These are phyloP conservation scores for Annulohypoxylon maeteangense DNA, from an alignment of 495 filamentous ascomycete species.

Conservation along the genomic window DNA sequence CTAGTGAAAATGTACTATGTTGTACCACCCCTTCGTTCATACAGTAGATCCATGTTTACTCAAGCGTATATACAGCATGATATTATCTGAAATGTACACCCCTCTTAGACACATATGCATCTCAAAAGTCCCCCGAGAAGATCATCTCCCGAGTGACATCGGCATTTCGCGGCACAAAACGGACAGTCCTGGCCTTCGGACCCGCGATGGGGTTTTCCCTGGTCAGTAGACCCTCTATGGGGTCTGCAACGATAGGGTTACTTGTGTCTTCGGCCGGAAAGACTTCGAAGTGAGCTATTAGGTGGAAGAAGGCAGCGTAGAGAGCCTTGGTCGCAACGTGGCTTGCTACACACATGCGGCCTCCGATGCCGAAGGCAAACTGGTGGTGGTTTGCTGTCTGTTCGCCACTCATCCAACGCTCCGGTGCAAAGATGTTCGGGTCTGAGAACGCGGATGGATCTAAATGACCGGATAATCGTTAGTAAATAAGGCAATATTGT, in stretches of 20 bases:
- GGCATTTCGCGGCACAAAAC: constrained; percentile 28
- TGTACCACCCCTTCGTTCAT: background rate
- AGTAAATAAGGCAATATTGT: background rate
- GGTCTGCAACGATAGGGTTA: constrained; percentile 32
- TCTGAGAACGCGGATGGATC: constrained; percentile 73
- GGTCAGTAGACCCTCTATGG: constrained; percentile 33
- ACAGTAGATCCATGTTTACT: background rate
- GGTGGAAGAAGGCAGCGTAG: constrained; percentile 72
- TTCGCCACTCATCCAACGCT: constrained; percentile 68
- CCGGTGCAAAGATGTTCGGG: constrained; percentile 67
- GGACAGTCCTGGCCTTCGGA: constrained; percentile 35
- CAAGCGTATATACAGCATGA: background rate
- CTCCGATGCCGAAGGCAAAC: constrained; percentile 76
- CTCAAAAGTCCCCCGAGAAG: constrained; percentile 4
- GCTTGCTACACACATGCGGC: constrained; percentile 74
- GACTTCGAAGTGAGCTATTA: constrained; percentile 70
- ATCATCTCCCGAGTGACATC: constrained; percentile 33
- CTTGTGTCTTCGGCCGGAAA: constrained; percentile 33
- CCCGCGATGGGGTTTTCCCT: constrained; percentile 35
- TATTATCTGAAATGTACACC: background rate
- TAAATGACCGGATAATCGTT: constrained; percentile 13
- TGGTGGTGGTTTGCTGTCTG: constrained; percentile 66
- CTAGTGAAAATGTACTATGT: background rate
- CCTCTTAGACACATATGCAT: background rate
- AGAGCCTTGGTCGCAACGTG: constrained; percentile 76